These are phyloP conservation scores for Jaminaea rosea DNA, from an alignment of 1,284 basidiomycete genomes.

Conservation along the genomic window DNA sequence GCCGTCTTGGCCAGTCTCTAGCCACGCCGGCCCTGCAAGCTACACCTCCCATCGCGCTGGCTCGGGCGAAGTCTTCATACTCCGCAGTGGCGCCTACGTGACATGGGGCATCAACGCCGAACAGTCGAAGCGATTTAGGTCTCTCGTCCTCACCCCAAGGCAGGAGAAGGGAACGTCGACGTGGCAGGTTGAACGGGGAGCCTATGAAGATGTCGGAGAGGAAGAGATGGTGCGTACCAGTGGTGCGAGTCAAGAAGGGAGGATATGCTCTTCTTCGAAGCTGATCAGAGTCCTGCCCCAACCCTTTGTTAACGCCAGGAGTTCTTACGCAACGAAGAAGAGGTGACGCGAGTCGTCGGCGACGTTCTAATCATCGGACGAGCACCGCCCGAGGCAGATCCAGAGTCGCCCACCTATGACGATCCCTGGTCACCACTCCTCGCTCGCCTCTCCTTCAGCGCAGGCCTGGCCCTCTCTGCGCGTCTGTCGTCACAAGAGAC, in stretches of 20 bases:
- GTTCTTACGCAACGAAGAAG: too few species aligned
- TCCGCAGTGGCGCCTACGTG: conserved; percentile 39
- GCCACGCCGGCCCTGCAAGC: not conserved
- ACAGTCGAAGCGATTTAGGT: conserved; percentile 28
- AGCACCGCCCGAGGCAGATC: conserved; percentile 15
- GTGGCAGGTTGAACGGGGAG: conserved; percentile 19
- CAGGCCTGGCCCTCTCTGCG: conserved; percentile 42
- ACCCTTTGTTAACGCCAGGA: too few species aligned
- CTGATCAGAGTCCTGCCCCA: too few species aligned
- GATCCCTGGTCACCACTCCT: conserved; percentile 26
- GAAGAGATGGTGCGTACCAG: conserved; percentile 46
- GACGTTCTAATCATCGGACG: conserved; percentile 42
- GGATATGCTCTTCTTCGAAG: too few species aligned
- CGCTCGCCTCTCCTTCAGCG: conserved; percentile 39
- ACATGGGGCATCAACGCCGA: conserved; percentile 41
- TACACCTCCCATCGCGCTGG: not conserved
- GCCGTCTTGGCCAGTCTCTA: conserved; percentile 27
- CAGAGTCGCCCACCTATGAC: not conserved
- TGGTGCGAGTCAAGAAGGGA: too few species aligned
- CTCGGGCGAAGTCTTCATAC: conserved; percentile 38
- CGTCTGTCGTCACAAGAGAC: conserved; percentile 39
- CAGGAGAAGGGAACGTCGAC: not conserved
- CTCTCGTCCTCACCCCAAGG: conserved; percentile 18
- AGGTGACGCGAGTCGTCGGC: conserved; percentile 36
- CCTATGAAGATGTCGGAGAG: conserved; percentile 34